These are phyloP conservation scores for Gossypium lobatum DNA, from an alignment of 441 rosid species.

Conservation along the genomic window DNA sequence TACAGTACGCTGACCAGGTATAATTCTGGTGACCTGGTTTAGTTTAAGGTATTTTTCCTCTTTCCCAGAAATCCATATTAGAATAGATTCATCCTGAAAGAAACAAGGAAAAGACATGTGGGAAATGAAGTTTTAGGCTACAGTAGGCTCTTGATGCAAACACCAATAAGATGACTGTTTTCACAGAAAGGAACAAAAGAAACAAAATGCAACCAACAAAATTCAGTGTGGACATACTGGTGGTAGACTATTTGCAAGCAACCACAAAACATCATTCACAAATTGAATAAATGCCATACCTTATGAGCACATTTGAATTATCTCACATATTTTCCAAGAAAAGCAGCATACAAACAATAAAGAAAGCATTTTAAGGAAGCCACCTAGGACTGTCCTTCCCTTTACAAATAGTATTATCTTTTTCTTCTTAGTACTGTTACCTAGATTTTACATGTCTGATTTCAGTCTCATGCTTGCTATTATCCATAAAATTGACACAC, in stretches of 20 bases:
- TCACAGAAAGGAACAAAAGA: conserved; percentile 5
- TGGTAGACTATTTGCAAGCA: background rate
- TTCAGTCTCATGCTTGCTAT: background rate
- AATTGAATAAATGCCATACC: background rate
- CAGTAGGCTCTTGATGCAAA: background rate
- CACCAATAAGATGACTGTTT: background rate
- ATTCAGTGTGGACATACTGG: background rate
- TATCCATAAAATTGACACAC: background rate
- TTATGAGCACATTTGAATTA: background rate
- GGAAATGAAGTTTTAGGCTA: background rate
- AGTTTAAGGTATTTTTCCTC: conserved; percentile 53
- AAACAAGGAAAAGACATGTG: conserved; percentile 3
- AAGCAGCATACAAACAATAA: background rate
- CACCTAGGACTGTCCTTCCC: background rate
- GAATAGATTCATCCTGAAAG: conserved; percentile 48
- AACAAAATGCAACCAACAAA: background rate
- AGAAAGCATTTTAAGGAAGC: background rate
- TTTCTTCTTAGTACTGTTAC: background rate
- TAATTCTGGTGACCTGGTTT: conserved; percentile 48
- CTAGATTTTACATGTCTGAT: background rate
- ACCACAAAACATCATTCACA: background rate
- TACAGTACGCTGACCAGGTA: conserved; percentile 60
- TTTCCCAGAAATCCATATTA: conserved; percentile 54
- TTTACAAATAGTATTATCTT: background rate
- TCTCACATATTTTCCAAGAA: background rate